Conservation (phyloP, 495 filamentous ascomycete genomes). For the Hypoxylon trugodes region DNA sequence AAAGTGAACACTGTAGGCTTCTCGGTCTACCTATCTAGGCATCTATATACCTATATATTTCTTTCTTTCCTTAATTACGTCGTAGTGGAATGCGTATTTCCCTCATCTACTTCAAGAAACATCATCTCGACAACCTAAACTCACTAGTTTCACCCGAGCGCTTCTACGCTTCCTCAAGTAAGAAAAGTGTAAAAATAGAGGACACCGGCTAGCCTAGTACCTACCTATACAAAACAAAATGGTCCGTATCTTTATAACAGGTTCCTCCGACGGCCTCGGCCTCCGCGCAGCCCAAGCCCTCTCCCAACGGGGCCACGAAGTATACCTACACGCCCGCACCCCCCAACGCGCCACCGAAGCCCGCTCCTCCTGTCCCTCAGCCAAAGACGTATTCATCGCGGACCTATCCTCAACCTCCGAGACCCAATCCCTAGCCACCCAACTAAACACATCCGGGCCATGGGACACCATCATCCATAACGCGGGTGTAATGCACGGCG, state of each 20-base stretch:
- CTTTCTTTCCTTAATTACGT: background rate
- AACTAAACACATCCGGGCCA: conserved; percentile 57
- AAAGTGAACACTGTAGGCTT: background rate
- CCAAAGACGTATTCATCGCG: conserved; percentile 57
- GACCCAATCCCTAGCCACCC: conserved; percentile 60
- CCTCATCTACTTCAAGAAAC: background rate
- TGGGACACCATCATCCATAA: conserved; percentile 69
- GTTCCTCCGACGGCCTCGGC: conserved; percentile 60
- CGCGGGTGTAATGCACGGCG: conserved; percentile 55
- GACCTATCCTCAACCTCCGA: conserved; percentile 62
- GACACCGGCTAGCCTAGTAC: no score
- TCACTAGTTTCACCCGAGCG: no score
- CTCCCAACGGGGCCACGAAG: conserved; percentile 59
- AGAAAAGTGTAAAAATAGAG: no score
- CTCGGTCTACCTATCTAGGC: background rate
- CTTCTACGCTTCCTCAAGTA: no score
- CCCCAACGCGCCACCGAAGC: conserved; percentile 56
- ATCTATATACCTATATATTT: background rate
- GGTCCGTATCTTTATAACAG: conserved; percentile 66
- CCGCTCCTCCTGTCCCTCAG: conserved; percentile 55
- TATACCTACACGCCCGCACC: conserved; percentile 67
- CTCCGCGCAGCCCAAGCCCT: conserved; percentile 60
- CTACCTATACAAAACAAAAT: conserved; percentile 42
- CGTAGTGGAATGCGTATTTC: background rate
- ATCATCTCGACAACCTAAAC: background rate